Evolutionary conservation across 225 moss, liverwort and hornwort genomes (phyloP), one percentile per base, ranked within the genome.

Genomic region (Polytrichum formosum): DNA sequence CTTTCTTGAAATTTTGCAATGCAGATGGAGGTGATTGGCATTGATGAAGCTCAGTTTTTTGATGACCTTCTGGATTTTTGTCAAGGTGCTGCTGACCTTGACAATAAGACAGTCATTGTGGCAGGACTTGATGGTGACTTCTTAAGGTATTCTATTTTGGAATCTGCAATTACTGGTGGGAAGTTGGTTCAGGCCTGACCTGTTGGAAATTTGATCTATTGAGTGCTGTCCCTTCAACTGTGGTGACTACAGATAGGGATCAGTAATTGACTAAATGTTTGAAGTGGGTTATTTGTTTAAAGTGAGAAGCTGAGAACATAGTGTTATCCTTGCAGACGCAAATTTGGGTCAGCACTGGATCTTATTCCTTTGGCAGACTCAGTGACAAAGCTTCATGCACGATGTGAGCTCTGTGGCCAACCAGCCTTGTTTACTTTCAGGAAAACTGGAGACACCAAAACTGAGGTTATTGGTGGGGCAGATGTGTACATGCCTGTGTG

Each of bases 401-500:
- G 84, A 27, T 98, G 98, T 82, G 92, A 91, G 74, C 82, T 94
- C 22, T 98, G 98, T 80, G 87, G 90, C 54, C 90, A 78, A 70
- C 92, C 91, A 70, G 98, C 94, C 61, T 73, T 85, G 67, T 98
- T 98, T 67, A 90, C 90, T 53, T 92, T 92, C 61, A 87, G 94
- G 4, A 98, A 94, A 77, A 92, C 92, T 16, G 81, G 81, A 5
- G 90, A 92, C 72, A 91, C 65, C 1, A 63, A 87, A 65, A 91
- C 85, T 4, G 91, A 91, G 73, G 63, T 94, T 30, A 91, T 98
- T 28, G 98, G 92, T 55, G 98, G 98, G 70, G 88, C 87, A 65
- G 92, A 98, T 77, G 81, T 98, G 18, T 98, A 98, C 53, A 98
- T 98, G 98, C 98, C 98, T 28, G 91, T 94, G 0, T 98, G 98